phyloP scores from a whole-genome alignment of 116 monocot species.

The Zostera marina region DNA sequence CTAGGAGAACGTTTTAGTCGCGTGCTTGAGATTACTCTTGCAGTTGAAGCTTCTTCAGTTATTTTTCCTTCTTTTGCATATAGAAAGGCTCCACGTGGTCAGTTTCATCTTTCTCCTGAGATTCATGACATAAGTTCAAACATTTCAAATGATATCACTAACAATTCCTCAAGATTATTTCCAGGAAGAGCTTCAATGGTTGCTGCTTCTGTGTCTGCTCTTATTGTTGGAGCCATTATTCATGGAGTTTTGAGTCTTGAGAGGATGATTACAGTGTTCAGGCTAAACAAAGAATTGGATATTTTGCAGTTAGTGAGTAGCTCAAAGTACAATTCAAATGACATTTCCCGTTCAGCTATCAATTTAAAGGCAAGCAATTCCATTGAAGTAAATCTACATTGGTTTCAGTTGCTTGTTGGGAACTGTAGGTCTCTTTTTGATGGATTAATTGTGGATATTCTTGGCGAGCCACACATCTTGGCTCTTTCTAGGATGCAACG shows the following conservation, averaged over 20 bases:
- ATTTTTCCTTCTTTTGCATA: slow-evolving; percentile 42
- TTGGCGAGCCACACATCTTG: slow-evolving; percentile 57
- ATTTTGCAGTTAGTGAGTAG: slow-evolving; percentile 57
- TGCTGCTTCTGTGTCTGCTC: slow-evolving; percentile 85
- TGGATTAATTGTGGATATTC: slow-evolving; percentile 74
- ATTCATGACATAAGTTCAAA: slow-evolving; percentile 39
- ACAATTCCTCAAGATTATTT: slow-evolving; percentile 40
- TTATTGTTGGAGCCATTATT: slow-evolving; percentile 66
- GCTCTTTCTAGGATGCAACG: slow-evolving; percentile 82
- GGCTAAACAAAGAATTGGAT: slow-evolving; percentile 86
- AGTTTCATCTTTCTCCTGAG: slow-evolving; percentile 73
- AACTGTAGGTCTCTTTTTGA: slow-evolving; percentile 71
- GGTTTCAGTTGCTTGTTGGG: slow-evolving; percentile 76
- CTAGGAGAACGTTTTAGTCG: slow-evolving; percentile 74
- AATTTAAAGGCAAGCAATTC: slow-evolving; percentile 38
- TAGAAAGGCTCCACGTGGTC: slow-evolving; percentile 48
- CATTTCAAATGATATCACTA: slow-evolving; percentile 45
- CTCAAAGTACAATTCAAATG: slow-evolving; percentile 67
- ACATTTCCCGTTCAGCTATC: slow-evolving; percentile 49
- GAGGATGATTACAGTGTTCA: slow-evolving; percentile 71
- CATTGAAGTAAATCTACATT: slow-evolving; percentile 67
- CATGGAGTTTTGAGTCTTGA: slow-evolving; percentile 66
- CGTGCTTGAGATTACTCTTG: slow-evolving; percentile 71
- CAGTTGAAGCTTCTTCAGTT: slow-evolving; percentile 70
- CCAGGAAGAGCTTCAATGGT: slow-evolving; percentile 42